Percentiles rank a stretch among this genome's conserved stretches.
These are phyloP conservation scores for Basipetospora sp. DNA, from an alignment of 2,329 filamentous ascomycete genomes.

Conservation along the genomic window DNA sequence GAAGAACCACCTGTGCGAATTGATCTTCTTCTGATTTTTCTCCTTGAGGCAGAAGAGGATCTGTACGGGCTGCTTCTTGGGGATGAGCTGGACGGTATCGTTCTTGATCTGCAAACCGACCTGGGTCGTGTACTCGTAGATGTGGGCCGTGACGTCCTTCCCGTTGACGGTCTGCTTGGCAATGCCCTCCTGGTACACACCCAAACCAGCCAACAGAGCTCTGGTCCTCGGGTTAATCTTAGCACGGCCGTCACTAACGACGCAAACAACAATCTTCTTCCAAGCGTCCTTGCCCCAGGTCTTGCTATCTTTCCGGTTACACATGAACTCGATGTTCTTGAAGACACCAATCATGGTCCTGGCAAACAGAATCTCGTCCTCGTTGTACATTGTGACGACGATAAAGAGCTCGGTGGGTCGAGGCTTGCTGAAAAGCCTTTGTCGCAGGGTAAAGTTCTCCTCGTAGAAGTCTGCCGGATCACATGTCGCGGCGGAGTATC, in stretches of 20 bases:
- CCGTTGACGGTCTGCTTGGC: slow-evolving; percentile 95
- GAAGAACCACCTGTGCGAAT: slow-evolving; percentile 98
- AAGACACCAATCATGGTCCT: slow-evolving; percentile 93
- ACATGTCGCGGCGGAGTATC: slow-evolving; percentile 88
- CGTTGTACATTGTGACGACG: slow-evolving; percentile 97
- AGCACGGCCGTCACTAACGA: slow-evolving; percentile 89
- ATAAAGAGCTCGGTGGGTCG: slow-evolving; percentile 92
- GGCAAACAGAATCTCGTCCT: slow-evolving; percentile 90
- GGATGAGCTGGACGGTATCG: slow-evolving; percentile 68
- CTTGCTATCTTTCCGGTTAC: slow-evolving; percentile 79
- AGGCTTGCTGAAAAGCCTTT: slow-evolving; percentile 81
- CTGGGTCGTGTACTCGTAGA: slow-evolving; percentile 89
- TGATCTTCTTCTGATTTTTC: slow-evolving; percentile 99
- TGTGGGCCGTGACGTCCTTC: slow-evolving; percentile 91
- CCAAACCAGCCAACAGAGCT: slow-evolving; percentile 79
- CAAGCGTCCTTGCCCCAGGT: slow-evolving; percentile 97
- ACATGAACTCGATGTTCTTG: slow-evolving; percentile 99
- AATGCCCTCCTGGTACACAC: slow-evolving; percentile 95
- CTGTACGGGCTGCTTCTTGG: slow-evolving; percentile 80
- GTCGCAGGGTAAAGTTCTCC: slow-evolving; percentile 78
- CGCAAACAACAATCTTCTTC: slow-evolving; percentile 99
- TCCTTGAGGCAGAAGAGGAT: slow-evolving; percentile 97
- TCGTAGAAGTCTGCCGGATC: slow-evolving; percentile 80
- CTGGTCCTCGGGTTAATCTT: slow-evolving; percentile 91
- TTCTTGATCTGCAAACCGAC: slow-evolving; percentile 82